These are phyloP conservation scores for Phytophthora multivora DNA, from an alignment of 352 stramenopile species.

Conservation along the genomic window DNA sequence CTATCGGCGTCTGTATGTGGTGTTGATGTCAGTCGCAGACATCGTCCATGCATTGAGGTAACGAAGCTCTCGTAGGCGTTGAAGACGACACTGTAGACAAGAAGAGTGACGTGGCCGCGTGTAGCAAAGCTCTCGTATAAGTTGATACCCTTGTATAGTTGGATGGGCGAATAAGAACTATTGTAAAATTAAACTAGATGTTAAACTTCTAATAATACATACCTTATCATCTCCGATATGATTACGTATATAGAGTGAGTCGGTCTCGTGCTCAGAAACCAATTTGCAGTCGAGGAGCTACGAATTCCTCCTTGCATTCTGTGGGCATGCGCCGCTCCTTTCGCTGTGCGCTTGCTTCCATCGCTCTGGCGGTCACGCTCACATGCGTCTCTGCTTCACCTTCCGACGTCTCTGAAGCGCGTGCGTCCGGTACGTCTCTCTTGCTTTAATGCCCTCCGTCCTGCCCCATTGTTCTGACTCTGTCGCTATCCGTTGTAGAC, in stretches of 20 bases:
- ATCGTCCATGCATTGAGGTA: too few species aligned
- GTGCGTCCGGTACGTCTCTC: slow-evolving; percentile 21
- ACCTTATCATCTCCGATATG: slow-evolving; percentile 8
- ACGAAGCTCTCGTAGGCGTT: too few species aligned
- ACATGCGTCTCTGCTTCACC: slow-evolving; percentile 1
- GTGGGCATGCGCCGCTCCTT: slow-evolving; percentile 27
- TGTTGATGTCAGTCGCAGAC: too few species aligned
- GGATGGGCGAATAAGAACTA: background rate
- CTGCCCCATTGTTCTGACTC: slow-evolving; percentile 1
- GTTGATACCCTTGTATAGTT: background rate
- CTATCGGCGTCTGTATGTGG: too few species aligned
- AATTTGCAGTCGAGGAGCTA: slow-evolving; percentile 17
- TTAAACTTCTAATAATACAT: background rate
- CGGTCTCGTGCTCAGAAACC: slow-evolving; percentile 20
- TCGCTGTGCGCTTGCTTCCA: slow-evolving; percentile 10
- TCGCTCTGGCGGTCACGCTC: slow-evolving; percentile 11
- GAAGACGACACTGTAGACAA: too few species aligned
- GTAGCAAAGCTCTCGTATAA: background rate
- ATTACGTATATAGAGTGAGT: slow-evolving; percentile 6
- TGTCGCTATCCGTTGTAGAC: slow-evolving; percentile 17
- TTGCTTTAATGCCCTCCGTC: background rate
- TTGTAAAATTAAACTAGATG: too few species aligned
- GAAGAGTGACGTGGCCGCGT: too few species aligned
- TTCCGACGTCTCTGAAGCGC: slow-evolving; percentile 33
- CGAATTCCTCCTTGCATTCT: background rate